These are phyloP conservation scores for Phaeosphaeriaceae sp. DNA, from an alignment of 2,329 filamentous ascomycete genomes.

Conservation along the genomic window DNA sequence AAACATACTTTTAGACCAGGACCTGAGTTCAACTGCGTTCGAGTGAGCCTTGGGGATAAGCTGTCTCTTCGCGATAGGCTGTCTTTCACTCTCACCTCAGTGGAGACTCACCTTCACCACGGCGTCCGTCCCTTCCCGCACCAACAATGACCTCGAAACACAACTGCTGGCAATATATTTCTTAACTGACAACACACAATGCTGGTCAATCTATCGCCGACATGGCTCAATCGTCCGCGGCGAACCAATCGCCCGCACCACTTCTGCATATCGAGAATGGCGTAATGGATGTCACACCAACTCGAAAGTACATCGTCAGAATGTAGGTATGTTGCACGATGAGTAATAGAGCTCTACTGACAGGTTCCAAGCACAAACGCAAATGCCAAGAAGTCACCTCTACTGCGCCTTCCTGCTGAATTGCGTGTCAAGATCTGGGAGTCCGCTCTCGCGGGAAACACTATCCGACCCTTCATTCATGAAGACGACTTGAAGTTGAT, in stretches of 20 bases:
- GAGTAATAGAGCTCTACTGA: neutral
- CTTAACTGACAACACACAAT: too few species aligned
- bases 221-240: neutral
- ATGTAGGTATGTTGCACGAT: too few species aligned
- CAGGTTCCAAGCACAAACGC: neutral
- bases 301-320: neutral
- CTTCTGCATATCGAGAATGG: neutral
- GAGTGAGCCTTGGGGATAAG: too few species aligned
- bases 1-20: neutral
- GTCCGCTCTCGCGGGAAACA: neutral
- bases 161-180: too few species aligned
- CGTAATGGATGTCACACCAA: neutral
- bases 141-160: too few species aligned
- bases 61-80: too few species aligned
- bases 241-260: neutral
- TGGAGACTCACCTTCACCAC: neutral
- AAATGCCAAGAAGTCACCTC: neutral
- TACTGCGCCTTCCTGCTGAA: neutral
- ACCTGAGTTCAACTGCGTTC: too few species aligned
- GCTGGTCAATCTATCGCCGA: too few species aligned
- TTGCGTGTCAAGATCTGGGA: neutral
- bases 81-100: neutral
- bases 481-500: too few species aligned
- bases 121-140: neutral
- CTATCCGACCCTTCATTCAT: neutral